Evolutionary conservation across 305 asterid genomes (phyloP), one percentile per base, ranked within the genome.

Genomic region (Solanum hybrid): DNA sequence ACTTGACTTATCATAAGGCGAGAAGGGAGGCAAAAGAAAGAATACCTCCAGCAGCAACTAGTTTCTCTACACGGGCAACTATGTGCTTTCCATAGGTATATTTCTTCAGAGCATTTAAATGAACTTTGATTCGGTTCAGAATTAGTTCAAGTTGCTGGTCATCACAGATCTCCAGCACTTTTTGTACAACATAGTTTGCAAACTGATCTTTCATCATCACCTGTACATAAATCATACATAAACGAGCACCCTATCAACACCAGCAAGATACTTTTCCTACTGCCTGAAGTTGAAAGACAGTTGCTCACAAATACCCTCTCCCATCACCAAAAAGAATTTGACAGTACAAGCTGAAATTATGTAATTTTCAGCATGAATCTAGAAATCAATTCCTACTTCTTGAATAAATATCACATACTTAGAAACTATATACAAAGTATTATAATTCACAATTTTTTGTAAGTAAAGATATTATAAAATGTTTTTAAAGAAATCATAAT

Each of bases 41-140:
- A 22, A 51, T 94, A 95, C 98, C 98, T 94, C 98, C 98, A 90
- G 98, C 92, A 40, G 96, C 95, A 78, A 95, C 97, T 61, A 95
- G 98, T 92, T 95, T 95, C 96, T 95, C 98, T 40, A 94, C 22
- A 46, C 64, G 64, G 64, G 64, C 64, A 46, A 46, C 64, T 46
- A 46, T 46, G 64, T 46, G 64, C 64, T 46, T 46, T 14, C 64
- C 64, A 46, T 46, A 14, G 3, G 64, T 46, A 14, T 46, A 46
- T 46, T 46, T 46, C 64, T 46, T 46, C 64, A 14, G 64, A 46
- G 64, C 64, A 46, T 46, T 46, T 46, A 46, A 14, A 46, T 46
- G 64, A 46, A 46, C 64, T 46, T 46, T 46, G 64, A 46, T 46
- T 46, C 64, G 22, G 64, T 46, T 46, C 2, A 46, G 64, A 46